Evolutionary conservation across 192 early-diverging fungal species (phyloP).

Genomic region (Phycomyces blakesleeanus): DNA sequence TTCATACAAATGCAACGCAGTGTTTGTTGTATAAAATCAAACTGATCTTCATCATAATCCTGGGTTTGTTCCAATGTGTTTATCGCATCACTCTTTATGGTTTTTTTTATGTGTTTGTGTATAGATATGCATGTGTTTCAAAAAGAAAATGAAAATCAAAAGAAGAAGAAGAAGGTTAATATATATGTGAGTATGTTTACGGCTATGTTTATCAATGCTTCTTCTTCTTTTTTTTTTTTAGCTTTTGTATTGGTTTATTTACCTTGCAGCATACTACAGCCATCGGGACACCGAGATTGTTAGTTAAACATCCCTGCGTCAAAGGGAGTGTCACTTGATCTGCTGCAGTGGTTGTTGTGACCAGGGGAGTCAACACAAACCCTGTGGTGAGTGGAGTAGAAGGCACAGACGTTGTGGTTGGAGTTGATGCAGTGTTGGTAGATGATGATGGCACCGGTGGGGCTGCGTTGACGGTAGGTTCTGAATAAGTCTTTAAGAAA

Average conservation of each 20-base stretch:
- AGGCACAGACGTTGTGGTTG: slow-evolving; percentile 31
- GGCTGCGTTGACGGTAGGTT: slow-evolving; percentile 33
- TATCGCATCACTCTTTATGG: slow-evolving; percentile 57
- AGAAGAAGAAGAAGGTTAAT: too few relatives aligned
- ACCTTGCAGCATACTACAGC: slow-evolving; percentile 89
- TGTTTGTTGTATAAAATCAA: slow-evolving; percentile 94
- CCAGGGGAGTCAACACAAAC: slow-evolving; percentile 29
- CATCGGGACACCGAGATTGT: slow-evolving; percentile 85
- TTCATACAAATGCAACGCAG: slow-evolving; percentile 87
- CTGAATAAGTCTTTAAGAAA: slow-evolving; percentile 68
- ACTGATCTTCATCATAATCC: slow-evolving; percentile 86
- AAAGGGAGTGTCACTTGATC: slow-evolving; percentile 66
- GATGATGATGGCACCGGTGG: background rate
- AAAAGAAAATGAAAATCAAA: too few relatives aligned
- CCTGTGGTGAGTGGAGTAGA: slow-evolving; percentile 20
- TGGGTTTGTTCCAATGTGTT: slow-evolving; percentile 72
- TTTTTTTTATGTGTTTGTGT: background rate
- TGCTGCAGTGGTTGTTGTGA: slow-evolving; percentile 33
- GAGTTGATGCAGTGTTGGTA: slow-evolving; percentile 20
- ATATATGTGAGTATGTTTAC: too few relatives aligned
- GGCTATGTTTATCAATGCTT: too few relatives aligned
- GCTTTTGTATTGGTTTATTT: too few relatives aligned
- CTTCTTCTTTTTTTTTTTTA: too few relatives aligned
- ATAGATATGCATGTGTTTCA: background rate
- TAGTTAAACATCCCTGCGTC: slow-evolving; percentile 72